Percentiles rank a stretch among this genome's conserved stretches.
Conservation (phyloP, 1,284 basidiomycete genomes). For the Sutorius eximius region DNA sequence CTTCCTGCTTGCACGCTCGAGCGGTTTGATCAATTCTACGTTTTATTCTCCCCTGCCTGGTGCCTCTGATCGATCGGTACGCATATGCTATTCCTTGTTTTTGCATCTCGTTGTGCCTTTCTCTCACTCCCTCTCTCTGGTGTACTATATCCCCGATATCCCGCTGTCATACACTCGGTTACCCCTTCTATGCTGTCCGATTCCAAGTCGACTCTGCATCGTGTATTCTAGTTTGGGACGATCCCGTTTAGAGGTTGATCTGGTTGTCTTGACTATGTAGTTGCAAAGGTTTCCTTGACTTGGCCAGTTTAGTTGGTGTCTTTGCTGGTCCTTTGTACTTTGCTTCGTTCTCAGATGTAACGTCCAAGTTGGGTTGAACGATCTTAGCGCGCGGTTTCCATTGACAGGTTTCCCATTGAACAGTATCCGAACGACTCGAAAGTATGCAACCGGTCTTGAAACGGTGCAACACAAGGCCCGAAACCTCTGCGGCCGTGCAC, state of each 20-base stretch:
- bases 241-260: slow-evolving; percentile 6
- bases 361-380: neutral
- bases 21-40: neutral
- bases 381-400: too few species aligned
- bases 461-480: too few species aligned
- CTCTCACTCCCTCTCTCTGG: neutral
- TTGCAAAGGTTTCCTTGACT: neutral
- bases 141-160: slow-evolving; percentile 10
- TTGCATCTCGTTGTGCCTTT: slow-evolving; percentile 13
- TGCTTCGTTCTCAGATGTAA: neutral
- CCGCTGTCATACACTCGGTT: neutral
- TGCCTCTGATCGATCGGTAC: neutral
- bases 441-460: too few species aligned
- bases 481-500: too few species aligned
- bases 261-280: slow-evolving; percentile 10
- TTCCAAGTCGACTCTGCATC: neutral
- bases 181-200: neutral
- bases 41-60: neutral
- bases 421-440: too few species aligned
- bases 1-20: too few species aligned
- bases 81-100: slow-evolving; percentile 5
- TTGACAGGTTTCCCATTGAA: too few species aligned
- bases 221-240: slow-evolving; percentile 8
- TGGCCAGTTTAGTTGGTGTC: neutral
- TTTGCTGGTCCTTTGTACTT: neutral